A percentile compares a stretch with the other conserved stretches of the same genome.
phyloP scores from a whole-genome alignment of 208 protist species.

The Willaertia magna region DNA sequence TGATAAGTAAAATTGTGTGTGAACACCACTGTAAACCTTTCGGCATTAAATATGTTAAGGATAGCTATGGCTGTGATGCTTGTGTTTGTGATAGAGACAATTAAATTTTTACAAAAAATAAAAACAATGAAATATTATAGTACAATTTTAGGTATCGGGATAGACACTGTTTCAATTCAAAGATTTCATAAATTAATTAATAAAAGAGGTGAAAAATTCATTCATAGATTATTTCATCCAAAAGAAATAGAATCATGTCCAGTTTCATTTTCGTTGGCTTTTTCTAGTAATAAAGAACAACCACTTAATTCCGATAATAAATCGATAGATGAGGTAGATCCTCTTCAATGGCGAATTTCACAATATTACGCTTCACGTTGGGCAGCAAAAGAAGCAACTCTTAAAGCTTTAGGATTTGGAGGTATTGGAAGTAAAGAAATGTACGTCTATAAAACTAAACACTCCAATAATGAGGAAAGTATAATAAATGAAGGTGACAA shows the following conservation, averaged over 20 bases:
- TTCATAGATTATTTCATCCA: not conserved
- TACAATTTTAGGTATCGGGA: not conserved
- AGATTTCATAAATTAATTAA: not conserved
- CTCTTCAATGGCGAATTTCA: not conserved
- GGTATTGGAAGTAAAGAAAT: conserved; percentile 3
- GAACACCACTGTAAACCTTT: not conserved
- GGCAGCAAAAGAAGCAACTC: not conserved
- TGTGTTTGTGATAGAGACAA: not conserved
- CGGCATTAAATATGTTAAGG: not conserved
- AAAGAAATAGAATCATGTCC: not conserved
- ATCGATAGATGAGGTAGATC: too few species aligned
- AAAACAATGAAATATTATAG: not conserved
- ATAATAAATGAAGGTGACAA: too few species aligned
- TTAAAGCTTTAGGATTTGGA: not conserved
- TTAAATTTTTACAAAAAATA: too few species aligned
- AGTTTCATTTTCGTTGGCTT: not conserved
- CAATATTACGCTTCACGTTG: conserved; percentile 5
- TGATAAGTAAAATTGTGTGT: not conserved
- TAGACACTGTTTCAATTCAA: not conserved
- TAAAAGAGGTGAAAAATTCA: not conserved
- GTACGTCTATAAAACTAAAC: not conserved
- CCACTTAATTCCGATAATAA: too few species aligned
- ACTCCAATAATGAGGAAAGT: not conserved
- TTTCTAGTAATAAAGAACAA: not conserved
- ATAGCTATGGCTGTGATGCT: not conserved